phyloP scores from a whole-genome alignment of 2,329 filamentous ascomycete species.

The Aspergillus costaricaensis region DNA sequence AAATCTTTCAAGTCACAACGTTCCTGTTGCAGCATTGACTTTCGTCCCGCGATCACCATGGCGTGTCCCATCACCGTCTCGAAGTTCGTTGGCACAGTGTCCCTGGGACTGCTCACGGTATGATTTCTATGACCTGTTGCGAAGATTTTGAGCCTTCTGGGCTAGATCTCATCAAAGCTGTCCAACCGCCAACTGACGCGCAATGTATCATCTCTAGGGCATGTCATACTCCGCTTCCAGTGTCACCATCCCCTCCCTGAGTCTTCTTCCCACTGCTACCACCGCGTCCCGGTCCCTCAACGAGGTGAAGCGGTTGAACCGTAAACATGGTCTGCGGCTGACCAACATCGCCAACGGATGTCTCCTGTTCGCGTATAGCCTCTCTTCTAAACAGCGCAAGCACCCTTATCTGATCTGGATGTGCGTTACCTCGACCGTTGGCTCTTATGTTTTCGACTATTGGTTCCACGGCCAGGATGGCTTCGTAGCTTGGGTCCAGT shows the following conservation, averaged over 20 bases:
- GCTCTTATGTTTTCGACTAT: slow-evolving; percentile 61
- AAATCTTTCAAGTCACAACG: not conserved
- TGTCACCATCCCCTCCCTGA: slow-evolving; percentile 76
- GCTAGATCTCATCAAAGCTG: not conserved
- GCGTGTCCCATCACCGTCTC: slow-evolving; percentile 71
- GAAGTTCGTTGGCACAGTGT: slow-evolving; percentile 93
- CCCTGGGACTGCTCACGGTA: slow-evolving; percentile 85
- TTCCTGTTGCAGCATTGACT: not conserved
- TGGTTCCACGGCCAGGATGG: slow-evolving; percentile 70
- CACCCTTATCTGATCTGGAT: slow-evolving; percentile 94
- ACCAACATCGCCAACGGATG: slow-evolving; percentile 69
- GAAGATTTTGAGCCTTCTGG: not conserved
- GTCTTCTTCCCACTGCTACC: slow-evolving; percentile 75
- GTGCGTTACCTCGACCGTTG: slow-evolving; percentile 59
- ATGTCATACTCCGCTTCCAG: slow-evolving; percentile 81
- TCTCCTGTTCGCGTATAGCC: slow-evolving; percentile 73
- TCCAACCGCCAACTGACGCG: slow-evolving; percentile 13
- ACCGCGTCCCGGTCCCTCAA: slow-evolving; percentile 70
- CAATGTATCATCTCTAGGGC: slow-evolving; percentile 59
- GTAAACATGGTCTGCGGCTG: slow-evolving; percentile 67
- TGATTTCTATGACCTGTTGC: not conserved
- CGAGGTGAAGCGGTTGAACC: slow-evolving; percentile 64
- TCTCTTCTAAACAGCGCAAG: slow-evolving; percentile 72
- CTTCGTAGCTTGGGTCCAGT: slow-evolving; percentile 37
- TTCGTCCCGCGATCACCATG: slow-evolving; percentile 51